Conservation (phyloP, 257 asterid species). For the Perilla frutescens region DNA sequence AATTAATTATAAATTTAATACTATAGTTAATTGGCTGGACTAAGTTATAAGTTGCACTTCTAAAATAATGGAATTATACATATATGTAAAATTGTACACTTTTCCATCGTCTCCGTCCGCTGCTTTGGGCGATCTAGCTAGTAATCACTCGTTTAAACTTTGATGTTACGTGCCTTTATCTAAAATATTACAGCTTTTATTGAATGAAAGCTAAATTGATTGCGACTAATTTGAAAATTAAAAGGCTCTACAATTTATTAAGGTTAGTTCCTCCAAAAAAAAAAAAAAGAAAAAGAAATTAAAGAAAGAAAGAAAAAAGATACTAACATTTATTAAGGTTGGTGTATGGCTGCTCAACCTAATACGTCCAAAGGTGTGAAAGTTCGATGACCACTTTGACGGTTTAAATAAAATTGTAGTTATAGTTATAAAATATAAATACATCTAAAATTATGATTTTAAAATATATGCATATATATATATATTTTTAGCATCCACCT, state of each 20-base stretch:
- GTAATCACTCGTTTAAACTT: not conserved
- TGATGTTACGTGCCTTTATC: conserved; percentile 6
- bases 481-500: too few relatives aligned
- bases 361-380: not conserved
- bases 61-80: not conserved
- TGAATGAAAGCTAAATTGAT: conserved; percentile 14
- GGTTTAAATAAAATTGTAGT: not conserved
- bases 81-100: not conserved
- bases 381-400: not conserved
- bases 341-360: not conserved
- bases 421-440: not conserved
- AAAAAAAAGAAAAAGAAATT: too few relatives aligned
- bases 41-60: not conserved
- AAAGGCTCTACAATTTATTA: not conserved
- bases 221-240: conserved; percentile 20
- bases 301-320: too few relatives aligned
- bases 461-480: not conserved
- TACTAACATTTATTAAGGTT: conserved; percentile 4
- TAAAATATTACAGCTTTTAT: conserved; percentile 8
- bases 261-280: not conserved
- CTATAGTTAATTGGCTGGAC: too few relatives aligned
- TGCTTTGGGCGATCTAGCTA: not conserved
- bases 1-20: too few relatives aligned
- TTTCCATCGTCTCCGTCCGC: not conserved
- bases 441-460: not conserved